phyloP scores from a whole-genome alignment of 2,329 filamentous ascomycete species.

The Tolypocladium sp. region DNA sequence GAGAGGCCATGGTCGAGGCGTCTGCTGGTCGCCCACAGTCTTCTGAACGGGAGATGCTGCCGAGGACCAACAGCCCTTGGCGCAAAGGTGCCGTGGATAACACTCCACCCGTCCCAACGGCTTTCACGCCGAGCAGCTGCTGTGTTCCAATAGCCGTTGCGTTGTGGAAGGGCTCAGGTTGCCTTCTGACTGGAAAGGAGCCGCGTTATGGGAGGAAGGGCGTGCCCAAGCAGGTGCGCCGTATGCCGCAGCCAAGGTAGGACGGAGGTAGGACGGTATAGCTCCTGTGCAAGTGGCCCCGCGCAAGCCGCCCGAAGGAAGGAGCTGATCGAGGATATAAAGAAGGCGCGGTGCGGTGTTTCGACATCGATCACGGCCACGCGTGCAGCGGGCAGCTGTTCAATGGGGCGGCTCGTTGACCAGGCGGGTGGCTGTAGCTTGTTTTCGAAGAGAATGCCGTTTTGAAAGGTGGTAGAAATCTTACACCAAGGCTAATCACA shows the following conservation, averaged over 20 bases:
- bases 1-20: background rate
- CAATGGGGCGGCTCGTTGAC: background rate
- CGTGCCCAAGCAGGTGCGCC: background rate
- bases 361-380: no score
- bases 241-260: no score
- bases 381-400: no score
- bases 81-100: background rate
- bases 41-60: background rate
- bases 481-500: background rate
- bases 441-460: background rate
- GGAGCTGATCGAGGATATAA: no score
- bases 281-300: no score
- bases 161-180: background rate
- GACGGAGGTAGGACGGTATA: no score
- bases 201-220: background rate
- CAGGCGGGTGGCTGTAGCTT: background rate
- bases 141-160: background rate
- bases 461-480: background rate
- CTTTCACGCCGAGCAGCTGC: background rate
- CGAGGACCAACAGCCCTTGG: background rate
- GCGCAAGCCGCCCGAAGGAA: no score
- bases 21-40: background rate
- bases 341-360: no score
- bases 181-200: no score
- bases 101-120: background rate